These are phyloP conservation scores for Rhizopus sp. DNA, from an alignment of 371 early-diverging fungal genomes.

Conservation along the genomic window DNA sequence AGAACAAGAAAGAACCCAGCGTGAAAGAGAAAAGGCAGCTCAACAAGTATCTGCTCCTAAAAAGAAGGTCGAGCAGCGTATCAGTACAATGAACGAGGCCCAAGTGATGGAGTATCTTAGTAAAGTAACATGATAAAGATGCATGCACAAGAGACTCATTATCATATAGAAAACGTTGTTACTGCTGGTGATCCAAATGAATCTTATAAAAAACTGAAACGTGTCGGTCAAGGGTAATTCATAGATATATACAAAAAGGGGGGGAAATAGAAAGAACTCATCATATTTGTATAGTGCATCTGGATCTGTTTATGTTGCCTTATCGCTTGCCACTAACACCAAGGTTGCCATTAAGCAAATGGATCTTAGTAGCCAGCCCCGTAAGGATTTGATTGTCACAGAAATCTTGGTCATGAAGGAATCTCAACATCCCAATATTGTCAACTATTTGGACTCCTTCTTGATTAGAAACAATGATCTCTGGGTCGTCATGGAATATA, in stretches of 20 bases:
- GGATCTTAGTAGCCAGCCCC: conserved; percentile 91
- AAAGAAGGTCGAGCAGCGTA: conserved; percentile 68
- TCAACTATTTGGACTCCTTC: conserved; percentile 93
- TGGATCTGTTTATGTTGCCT: conserved; percentile 93
- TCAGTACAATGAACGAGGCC: conserved; percentile 87
- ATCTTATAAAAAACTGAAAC: conserved; percentile 85
- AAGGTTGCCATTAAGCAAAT: conserved; percentile 97
- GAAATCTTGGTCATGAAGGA: conserved; percentile 97
- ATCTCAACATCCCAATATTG: conserved; percentile 93
- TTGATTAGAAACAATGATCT: conserved; percentile 81
- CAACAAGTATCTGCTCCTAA: conserved; percentile 29
- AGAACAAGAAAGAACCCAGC: conserved; percentile 23
- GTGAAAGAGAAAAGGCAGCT: conserved; percentile 38
- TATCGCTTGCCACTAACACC: conserved; percentile 61
- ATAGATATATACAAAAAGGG: not conserved
- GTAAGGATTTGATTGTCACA: conserved; percentile 94
- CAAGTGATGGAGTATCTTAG: conserved; percentile 91
- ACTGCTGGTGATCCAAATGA: conserved; percentile 84
- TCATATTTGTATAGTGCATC: conserved; percentile 70
- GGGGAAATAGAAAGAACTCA: not conserved
- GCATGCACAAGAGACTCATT: not conserved
- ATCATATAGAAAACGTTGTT: conserved; percentile 63
- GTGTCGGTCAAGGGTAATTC: conserved; percentile 93
- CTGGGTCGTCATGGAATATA: conserved; percentile 99
- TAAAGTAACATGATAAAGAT: conserved; percentile 15